Evolutionary conservation across 257 asterid species (phyloP).

Genomic region (Salvia splendens): DNA sequence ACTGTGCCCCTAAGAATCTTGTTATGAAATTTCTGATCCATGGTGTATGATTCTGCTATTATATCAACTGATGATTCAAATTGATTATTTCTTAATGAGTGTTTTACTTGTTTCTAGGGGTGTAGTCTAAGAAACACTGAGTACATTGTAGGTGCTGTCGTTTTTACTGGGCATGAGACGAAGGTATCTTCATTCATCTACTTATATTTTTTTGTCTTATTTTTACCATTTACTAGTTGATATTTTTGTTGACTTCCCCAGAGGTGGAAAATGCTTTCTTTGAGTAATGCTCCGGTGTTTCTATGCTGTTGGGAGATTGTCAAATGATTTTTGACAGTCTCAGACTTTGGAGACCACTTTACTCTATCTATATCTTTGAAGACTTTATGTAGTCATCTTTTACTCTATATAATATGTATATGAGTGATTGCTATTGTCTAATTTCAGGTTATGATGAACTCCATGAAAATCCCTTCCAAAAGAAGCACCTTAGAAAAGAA

Average conservation of each 20-base stretch:
- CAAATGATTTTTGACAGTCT: conserved; percentile 14
- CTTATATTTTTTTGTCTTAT: conserved; percentile 6
- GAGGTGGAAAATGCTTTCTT: conserved; percentile 11
- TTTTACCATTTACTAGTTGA: conserved; percentile 16
- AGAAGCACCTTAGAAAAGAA: conserved; percentile 97
- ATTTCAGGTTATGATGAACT: conserved; percentile 98
- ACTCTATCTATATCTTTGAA: conserved; percentile 1
- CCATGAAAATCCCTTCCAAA: conserved; percentile 99
- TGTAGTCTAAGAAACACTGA: conserved; percentile 90
- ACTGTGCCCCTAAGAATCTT: conserved; percentile 27
- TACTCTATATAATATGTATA: conserved; percentile 14
- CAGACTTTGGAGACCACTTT: not conserved
- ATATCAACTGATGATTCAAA: no score
- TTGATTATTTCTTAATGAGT: not conserved
- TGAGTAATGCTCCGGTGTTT: conserved; percentile 9
- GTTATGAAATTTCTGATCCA: no score
- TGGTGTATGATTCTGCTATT: no score
- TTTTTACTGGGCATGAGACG: conserved; percentile 97
- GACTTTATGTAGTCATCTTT: not conserved
- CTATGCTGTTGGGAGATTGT: conserved; percentile 10
- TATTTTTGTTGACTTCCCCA: conserved; percentile 20
- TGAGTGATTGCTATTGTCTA: conserved; percentile 29
- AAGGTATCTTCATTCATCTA: conserved; percentile 58
- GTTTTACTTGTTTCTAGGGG: conserved; percentile 62
- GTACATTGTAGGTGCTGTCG: conserved; percentile 82